These are phyloP conservation scores for Mortierella sp. DNA, from an alignment of 371 early-diverging fungal species.

Conservation along the genomic window DNA sequence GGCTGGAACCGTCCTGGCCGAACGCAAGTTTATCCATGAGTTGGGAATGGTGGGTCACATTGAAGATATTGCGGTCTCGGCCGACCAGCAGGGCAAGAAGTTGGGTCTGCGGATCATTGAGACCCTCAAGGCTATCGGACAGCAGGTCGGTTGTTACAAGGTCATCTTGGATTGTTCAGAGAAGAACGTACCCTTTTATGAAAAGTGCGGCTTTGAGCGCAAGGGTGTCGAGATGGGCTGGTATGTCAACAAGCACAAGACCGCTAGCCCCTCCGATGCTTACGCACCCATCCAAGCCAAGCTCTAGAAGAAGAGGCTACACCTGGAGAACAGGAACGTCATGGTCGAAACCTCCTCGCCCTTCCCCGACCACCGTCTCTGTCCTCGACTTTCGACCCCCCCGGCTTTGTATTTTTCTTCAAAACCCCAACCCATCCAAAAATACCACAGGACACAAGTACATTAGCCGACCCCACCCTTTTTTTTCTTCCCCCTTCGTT, in stretches of 20 bases:
- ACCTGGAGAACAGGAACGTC: not conserved
- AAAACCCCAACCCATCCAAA: not conserved
- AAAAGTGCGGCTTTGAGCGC: conserved; percentile 91
- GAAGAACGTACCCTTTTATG: conserved; percentile 94
- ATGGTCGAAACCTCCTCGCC: not conserved
- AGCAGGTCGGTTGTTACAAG: conserved; percentile 82
- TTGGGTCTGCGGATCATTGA: conserved; percentile 81
- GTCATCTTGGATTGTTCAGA: conserved; percentile 90
- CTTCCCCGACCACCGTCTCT: not conserved
- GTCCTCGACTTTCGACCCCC: not conserved
- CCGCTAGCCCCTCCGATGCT: not conserved
- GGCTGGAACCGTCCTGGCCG: conserved; percentile 94
- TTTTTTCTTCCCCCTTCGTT: not conserved
- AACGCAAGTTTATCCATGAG: conserved; percentile 95
- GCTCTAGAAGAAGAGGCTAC: conserved; percentile 17
- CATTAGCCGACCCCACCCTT: not conserved
- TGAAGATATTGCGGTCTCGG: conserved; percentile 95
- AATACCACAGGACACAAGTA: not conserved
- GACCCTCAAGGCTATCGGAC: conserved; percentile 79
- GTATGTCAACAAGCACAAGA: conserved; percentile 63
- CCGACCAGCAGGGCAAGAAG: conserved; percentile 94
- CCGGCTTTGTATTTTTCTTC: not conserved
- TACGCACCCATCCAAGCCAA: conserved; percentile 25
- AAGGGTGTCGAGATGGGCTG: conserved; percentile 92
- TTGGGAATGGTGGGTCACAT: conserved; percentile 91